These are phyloP conservation scores for Mycena pura DNA, from an alignment of 768 basidiomycete species.

Conservation along the genomic window DNA sequence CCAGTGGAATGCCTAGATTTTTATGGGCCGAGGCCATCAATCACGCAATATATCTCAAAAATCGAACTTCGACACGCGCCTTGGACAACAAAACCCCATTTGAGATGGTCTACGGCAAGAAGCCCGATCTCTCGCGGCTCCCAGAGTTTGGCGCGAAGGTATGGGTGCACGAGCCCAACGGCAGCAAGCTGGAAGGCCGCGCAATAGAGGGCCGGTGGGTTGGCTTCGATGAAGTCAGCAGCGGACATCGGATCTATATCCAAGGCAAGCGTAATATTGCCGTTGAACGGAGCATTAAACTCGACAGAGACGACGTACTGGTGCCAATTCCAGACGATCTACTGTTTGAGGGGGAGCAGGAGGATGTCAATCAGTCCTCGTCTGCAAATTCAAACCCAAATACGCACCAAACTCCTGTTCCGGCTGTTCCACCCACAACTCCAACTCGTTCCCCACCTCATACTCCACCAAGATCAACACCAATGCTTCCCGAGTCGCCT, in stretches of 20 bases:
- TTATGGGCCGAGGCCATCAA: constrained; percentile 41
- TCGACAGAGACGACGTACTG: constrained; percentile 20
- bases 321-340: constrained; percentile 1
- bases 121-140: constrained; percentile 29
- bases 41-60: constrained; percentile 35
- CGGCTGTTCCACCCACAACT: not conserved
- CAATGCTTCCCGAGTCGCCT: not conserved
- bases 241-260: constrained; percentile 40
- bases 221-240: constrained; percentile 41
- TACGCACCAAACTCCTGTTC: not conserved
- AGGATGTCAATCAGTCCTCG: not conserved
- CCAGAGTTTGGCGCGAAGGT: constrained; percentile 28
- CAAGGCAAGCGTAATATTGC: constrained; percentile 29
- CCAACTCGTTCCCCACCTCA: not conserved
- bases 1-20: no score
- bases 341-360: not conserved
- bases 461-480: not conserved
- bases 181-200: constrained; percentile 35
- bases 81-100: constrained; percentile 28
- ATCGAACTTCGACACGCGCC: constrained; percentile 30
- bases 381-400: not conserved
- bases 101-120: constrained; percentile 24
- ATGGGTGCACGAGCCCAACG: constrained; percentile 29
- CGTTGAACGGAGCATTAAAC: constrained; percentile 39
- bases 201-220: constrained; percentile 39